These are phyloP conservation scores for Trichoderma orchidacearum DNA, from an alignment of 495 filamentous ascomycete genomes.

Conservation along the genomic window DNA sequence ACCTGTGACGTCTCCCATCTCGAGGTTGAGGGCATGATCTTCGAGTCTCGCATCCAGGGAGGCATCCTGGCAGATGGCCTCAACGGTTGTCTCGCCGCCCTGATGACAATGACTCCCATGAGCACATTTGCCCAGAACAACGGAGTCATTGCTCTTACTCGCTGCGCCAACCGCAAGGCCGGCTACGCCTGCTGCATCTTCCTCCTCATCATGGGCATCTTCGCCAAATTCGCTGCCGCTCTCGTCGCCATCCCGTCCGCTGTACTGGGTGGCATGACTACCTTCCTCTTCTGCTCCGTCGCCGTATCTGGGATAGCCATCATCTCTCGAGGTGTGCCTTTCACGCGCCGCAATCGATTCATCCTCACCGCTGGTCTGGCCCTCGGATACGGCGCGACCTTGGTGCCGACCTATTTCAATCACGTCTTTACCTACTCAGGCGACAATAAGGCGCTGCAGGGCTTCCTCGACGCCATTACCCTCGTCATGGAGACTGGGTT, in stretches of 20 bases:
- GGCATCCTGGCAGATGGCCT: constrained; percentile 78
- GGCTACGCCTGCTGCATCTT: constrained; percentile 70
- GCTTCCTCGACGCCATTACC: constrained; percentile 71
- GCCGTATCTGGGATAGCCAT: constrained; percentile 80
- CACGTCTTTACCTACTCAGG: constrained; percentile 64
- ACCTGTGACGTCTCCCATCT: constrained; percentile 74
- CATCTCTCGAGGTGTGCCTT: constrained; percentile 53
- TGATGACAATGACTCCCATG: constrained; percentile 80
- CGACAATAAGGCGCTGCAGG: constrained; percentile 53
- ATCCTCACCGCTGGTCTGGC: constrained; percentile 69
- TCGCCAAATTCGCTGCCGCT: constrained; percentile 84
- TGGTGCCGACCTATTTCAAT: constrained; percentile 65
- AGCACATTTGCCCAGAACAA: constrained; percentile 75
- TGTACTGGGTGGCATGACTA: constrained; percentile 87
- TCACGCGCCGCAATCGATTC: constrained; percentile 78
- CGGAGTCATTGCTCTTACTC: constrained; percentile 77
- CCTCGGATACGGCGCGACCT: constrained; percentile 67
- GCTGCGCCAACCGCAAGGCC: constrained; percentile 78
- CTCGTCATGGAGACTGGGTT: constrained; percentile 74
- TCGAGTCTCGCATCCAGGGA: constrained; percentile 84
- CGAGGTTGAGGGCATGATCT: constrained; percentile 63
- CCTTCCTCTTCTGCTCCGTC: constrained; percentile 77
- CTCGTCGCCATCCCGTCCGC: constrained; percentile 69
- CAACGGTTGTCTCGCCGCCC: constrained; percentile 65
- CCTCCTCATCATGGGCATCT: constrained; percentile 77